Evolutionary conservation across 2,329 filamentous ascomycete genomes (phyloP), one percentile per base, ranked within the genome.

Genomic region (Fusarium buharicum): DNA sequence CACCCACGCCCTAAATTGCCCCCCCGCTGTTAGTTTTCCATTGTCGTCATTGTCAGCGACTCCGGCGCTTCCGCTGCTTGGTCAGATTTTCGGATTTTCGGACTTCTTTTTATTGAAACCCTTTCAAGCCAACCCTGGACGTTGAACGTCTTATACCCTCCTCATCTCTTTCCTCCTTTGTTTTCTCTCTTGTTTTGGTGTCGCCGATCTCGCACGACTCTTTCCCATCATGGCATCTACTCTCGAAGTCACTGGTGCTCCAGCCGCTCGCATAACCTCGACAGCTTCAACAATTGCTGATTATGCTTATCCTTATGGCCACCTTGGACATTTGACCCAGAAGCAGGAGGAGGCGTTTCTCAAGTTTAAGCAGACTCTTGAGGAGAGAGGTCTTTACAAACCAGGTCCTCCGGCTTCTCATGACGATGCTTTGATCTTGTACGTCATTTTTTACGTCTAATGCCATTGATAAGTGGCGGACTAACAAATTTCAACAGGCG

Each of bases 371-470:
- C 73, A 75, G 11, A 73, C 90, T 33, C 83, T 91, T 30, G 79
- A 84, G 63, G 82, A 91, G 71, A 84, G 87, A 64, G 87, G 86
- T 9, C 82, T 87, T 66, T 91, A 87, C 75, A 83, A 77, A 50
- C 83, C 82, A 1, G 82, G 82, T 0, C 78, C 82, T 43, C 80
- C 82, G 14, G 73, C 84, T 11, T 90, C 86, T 64, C 89, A 92
- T 75, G 89, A 92, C 70, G 90, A 93, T 73, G 83, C 88, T 69
- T 89, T 87, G 4, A 77, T 93, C 56, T 80, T 93, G 86, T 90
- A 79, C 63, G 86, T 77, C 12, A 22, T 30, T n/a, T 8, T 13
- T 24, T 5, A 24, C 33, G 13, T 13, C 36, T 30, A 9, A 13
- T n/a, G 22, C 17, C 17, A 17, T 50, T 49, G 28, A 53, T 50